A percentile compares a stretch with the other conserved stretches of the same genome.
Evolutionary conservation across 129 eudicot species (phyloP).

Genomic region (Pulicaria dysenterica): DNA sequence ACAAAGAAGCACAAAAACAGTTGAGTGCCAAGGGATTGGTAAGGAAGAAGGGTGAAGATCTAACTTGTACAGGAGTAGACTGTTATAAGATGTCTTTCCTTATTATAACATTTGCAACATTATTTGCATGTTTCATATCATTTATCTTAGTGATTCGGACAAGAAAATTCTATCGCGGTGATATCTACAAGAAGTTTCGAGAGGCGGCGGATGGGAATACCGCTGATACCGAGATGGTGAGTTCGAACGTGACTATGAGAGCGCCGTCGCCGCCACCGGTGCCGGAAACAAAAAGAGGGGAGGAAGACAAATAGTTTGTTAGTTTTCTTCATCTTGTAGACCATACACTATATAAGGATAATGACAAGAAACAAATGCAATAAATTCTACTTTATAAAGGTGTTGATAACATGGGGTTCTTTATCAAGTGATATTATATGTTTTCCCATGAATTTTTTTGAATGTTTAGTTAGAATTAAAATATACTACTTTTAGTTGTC

Average conservation of each 20-base stretch:
- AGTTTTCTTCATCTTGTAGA: neutral
- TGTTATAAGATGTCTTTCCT: conserved; percentile 70
- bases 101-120: conserved; percentile 55
- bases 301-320: conserved; percentile 20
- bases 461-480: neutral
- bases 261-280: neutral
- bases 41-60: conserved; percentile 51
- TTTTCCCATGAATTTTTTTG: neutral
- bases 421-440: neutral
- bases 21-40: conserved; percentile 47
- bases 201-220: conserved; percentile 30
- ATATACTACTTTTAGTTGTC: too few species aligned
- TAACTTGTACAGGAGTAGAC: conserved; percentile 59
- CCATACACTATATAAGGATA: conserved; percentile 1
- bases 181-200: conserved; percentile 77
- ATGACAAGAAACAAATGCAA: neutral
- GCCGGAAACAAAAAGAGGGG: conserved; percentile 4
- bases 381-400: neutral
- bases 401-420: conserved; percentile 3
- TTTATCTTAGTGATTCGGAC: conserved; percentile 66
- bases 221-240: conserved; percentile 30
- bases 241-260: neutral
- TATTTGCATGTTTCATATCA: conserved; percentile 60
- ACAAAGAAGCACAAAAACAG: conserved; percentile 59
- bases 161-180: conserved; percentile 64